Evolutionary conservation across 2,329 filamentous ascomycete species (phyloP), one percentile per base, ranked within the genome.

Genomic region (Phaeophleospora eucalypticola): DNA sequence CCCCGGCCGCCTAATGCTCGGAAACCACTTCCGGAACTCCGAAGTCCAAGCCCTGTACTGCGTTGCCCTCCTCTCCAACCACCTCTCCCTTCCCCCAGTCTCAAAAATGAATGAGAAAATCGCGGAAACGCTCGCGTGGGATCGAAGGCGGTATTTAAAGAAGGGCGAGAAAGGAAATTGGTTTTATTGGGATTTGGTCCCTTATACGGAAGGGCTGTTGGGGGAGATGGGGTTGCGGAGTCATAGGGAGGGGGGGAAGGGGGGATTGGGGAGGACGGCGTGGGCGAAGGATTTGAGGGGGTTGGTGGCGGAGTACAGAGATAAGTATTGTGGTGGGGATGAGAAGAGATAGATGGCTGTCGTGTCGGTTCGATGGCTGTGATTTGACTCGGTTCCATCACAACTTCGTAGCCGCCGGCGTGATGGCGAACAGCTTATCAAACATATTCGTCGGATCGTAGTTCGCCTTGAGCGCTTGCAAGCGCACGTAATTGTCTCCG

Each of bases 401-500:
- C 16, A 36, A 41, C 40, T 47, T 49, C 19, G 17, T 21, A 17
- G 12, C 27, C 24, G 48, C 51, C 15, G 48, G 48, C 9, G 36
- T 49, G 19, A 63, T 60, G 2, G 58, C 43, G 19, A 64, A 63
- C 14, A 58, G 54, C 52, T 73, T 74, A 36, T 71, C 64, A 54
- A 76, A 77, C 15, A 74, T 55, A 51, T 72, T 74, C 3, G 48
- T 62, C 2, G 73, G 71, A 53, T 76, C 74, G 48, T 74, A 76
- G 43, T 63, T 63, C 16, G 64, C 66, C 60, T 77, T 76, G 34
- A 76, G 54, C 4, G 57, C 53, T 51, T 70, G 66, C 36, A 77
- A 53, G 6, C 66, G 59, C 2, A 54, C 52, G 33, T 70, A 68
- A 45, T 76, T 74, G 10, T 64, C 63, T 2, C 73, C 74, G 52